Evolutionary conservation across 768 basidiomycete genomes (phyloP).

Genomic region (Pleurotus eryngii): DNA sequence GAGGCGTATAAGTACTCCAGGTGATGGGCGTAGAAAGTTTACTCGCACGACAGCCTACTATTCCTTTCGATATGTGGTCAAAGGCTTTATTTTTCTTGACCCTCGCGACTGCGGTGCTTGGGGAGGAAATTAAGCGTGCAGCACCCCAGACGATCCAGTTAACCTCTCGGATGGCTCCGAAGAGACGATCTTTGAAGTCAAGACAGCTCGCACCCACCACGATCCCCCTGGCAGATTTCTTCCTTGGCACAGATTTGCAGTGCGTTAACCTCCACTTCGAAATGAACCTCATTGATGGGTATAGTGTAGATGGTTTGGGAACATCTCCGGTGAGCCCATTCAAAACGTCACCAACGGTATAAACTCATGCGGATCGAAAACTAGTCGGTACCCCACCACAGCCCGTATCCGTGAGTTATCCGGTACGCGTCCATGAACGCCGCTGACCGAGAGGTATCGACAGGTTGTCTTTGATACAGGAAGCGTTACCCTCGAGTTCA

Average conservation of each 20-base stretch:
- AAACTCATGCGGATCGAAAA: neutral
- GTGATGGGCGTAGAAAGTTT: too few species aligned
- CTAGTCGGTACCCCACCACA: constrained; percentile 55
- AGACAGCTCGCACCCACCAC: constrained; percentile 35
- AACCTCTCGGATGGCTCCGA: constrained; percentile 21
- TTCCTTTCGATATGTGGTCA: neutral
- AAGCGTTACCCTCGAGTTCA: constrained; percentile 44
- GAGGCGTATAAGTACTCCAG: neutral
- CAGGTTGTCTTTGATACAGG: constrained; percentile 61
- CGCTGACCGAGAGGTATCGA: neutral
- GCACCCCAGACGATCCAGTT: constrained; percentile 29
- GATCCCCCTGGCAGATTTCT: constrained; percentile 50
- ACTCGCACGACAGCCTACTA: too few species aligned
- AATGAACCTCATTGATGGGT: neutral
- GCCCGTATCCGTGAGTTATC: constrained; percentile 28
- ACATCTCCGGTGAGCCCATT: constrained; percentile 36
- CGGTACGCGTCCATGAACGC: too few species aligned
- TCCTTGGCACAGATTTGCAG: constrained; percentile 58
- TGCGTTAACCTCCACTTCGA: constrained; percentile 20
- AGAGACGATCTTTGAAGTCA: constrained; percentile 23
- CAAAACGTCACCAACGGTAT: constrained; percentile 1
- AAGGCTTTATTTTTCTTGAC: neutral
- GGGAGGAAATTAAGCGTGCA: neutral
- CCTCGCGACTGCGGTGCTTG: neutral
- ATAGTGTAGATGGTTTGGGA: constrained; percentile 45